A percentile compares a stretch with the other conserved stretches of the same genome.
Conservation (phyloP, 83 land plant species). For the Thuja plicata region DNA sequence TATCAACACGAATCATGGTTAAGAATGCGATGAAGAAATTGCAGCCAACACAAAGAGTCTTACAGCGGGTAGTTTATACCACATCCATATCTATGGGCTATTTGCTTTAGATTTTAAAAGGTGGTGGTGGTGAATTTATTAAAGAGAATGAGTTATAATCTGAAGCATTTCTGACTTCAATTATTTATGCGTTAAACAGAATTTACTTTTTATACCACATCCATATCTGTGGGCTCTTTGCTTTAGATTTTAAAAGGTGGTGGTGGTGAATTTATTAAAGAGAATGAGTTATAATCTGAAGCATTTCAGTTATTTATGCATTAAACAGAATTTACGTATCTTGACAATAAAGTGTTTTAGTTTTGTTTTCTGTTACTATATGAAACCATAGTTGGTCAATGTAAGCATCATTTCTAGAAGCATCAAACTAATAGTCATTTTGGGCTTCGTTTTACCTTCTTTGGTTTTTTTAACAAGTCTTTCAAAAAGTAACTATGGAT, state of each 20-base stretch:
- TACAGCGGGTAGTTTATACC: constrained; percentile 60
- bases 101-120: neutral
- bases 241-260: too few relatives aligned
- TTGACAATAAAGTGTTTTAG: too few relatives aligned
- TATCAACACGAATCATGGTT: constrained; percentile 93
- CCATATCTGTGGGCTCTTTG: neutral
- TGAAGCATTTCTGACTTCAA: too few relatives aligned
- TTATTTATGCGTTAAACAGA: too few relatives aligned
- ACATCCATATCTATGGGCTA: neutral
- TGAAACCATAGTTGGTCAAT: too few relatives aligned
- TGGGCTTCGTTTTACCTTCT: too few relatives aligned
- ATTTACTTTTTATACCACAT: constrained; percentile 12
- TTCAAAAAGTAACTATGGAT: too few relatives aligned
- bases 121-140: neutral
- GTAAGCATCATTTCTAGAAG: too few relatives aligned
- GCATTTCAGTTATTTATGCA: neutral
- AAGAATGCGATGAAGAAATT: constrained; percentile 88
- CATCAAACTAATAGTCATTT: too few relatives aligned
- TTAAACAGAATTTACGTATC: too few relatives aligned
- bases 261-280: neutral
- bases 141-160: neutral
- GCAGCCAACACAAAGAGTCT: constrained; percentile 60
- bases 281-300: neutral
- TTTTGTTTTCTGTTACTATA: too few relatives aligned
- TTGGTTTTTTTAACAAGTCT: too few relatives aligned